Evolutionary conservation across 345 rosid genomes (phyloP).

Genomic region (Eutrema japonicum): DNA sequence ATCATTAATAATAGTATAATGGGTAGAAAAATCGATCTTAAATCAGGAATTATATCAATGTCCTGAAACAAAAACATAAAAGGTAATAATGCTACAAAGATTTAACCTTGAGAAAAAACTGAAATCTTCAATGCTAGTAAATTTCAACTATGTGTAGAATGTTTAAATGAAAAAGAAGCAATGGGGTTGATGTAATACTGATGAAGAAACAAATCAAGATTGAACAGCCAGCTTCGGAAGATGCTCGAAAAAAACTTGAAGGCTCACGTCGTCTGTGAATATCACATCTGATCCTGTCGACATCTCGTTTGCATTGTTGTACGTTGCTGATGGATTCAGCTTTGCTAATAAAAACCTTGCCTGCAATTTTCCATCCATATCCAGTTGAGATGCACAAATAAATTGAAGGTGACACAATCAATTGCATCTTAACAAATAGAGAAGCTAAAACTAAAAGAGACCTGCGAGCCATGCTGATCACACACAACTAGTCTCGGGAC

Average conservation of each 20-base stretch:
- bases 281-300: slow-evolving; percentile 84
- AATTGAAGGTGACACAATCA: too few species aligned
- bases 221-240: slow-evolving; percentile 94
- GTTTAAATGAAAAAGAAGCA: fast-evolving
- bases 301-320: slow-evolving; percentile 69
- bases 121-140: too few species aligned
- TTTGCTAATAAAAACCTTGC: slow-evolving; percentile 92
- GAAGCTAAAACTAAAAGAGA: too few species aligned
- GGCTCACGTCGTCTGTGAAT: slow-evolving; percentile 90
- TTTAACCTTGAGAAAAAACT: too few species aligned
- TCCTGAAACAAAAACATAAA: too few species aligned
- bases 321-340: slow-evolving; percentile 91
- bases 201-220: slow-evolving; percentile 60
- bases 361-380: slow-evolving; percentile 47
- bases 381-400: too few species aligned
- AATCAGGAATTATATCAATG: too few species aligned
- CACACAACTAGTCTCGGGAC: slow-evolving; percentile 91
- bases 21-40: too few species aligned
- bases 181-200: fast-evolving
- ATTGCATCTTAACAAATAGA: too few species aligned
- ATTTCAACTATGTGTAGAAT: too few species aligned
- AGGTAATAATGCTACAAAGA: too few species aligned
- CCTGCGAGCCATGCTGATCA: slow-evolving; percentile 98
- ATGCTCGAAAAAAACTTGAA: slow-evolving; percentile 91
- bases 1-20: too few species aligned